Conservation (phyloP, 176 grass and related monocot species). For the Aechmea fasciata region DNA sequence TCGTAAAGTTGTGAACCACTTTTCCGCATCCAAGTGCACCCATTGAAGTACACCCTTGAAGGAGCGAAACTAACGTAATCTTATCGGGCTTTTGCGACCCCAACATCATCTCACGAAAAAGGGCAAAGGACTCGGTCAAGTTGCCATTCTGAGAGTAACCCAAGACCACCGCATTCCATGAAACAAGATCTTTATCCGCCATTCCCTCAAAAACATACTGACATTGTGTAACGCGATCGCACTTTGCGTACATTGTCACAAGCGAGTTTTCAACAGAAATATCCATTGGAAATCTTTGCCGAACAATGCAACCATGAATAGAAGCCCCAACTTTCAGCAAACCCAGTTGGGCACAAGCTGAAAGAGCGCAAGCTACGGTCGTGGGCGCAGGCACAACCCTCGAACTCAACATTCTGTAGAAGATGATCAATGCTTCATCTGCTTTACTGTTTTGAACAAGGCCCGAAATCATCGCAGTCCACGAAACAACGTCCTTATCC, state of each 20-base stretch:
- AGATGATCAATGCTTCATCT: slow-evolving; percentile 14
- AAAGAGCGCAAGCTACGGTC: slow-evolving; percentile 21
- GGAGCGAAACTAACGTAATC: slow-evolving; percentile 15
- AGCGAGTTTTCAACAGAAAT: slow-evolving; percentile 17
- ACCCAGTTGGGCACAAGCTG: slow-evolving; percentile 19
- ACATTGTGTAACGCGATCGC: slow-evolving; percentile 4
- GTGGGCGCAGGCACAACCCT: neutral
- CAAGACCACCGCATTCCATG: slow-evolving; percentile 18
- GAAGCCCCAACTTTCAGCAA: slow-evolving; percentile 14
- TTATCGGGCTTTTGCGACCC: slow-evolving; percentile 9
- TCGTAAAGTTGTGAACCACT: slow-evolving; percentile 10
- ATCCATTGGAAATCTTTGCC: neutral
- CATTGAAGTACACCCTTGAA: slow-evolving; percentile 16
- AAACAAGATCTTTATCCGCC: slow-evolving; percentile 17
- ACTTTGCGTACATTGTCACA: slow-evolving; percentile 20
- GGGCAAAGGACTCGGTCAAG: slow-evolving; percentile 10
- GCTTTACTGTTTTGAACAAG: neutral
- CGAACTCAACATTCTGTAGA: slow-evolving; percentile 10
- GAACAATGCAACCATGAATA: slow-evolving; percentile 15
- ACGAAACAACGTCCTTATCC: slow-evolving; percentile 10
- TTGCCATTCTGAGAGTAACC: slow-evolving; percentile 20
- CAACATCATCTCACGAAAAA: slow-evolving; percentile 13
- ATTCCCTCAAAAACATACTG: slow-evolving; percentile 12
- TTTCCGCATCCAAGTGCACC: slow-evolving; percentile 19
- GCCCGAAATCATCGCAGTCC: slow-evolving; percentile 20